These are phyloP conservation scores for slime mould (Dictyostelium discoideum) DNA, from an alignment of 78 protist genomes.

Conservation along the genomic window DNA sequence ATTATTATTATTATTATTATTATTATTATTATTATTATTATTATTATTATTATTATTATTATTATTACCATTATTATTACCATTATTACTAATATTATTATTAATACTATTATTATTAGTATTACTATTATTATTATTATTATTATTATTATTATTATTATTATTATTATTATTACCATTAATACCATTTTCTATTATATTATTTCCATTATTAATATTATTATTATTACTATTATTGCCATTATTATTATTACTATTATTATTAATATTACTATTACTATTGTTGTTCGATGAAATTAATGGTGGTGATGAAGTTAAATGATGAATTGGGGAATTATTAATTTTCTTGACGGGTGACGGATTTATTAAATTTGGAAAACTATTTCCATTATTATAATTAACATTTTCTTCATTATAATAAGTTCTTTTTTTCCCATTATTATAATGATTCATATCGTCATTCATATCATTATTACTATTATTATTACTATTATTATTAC, in stretches of 20 bases:
- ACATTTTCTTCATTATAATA: not conserved
- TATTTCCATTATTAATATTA: not conserved
- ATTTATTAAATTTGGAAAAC: not conserved
- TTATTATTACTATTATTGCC: not conserved
- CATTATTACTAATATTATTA: not conserved
- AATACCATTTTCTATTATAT: not conserved
- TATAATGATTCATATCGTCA: not conserved
- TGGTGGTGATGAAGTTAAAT: not conserved
- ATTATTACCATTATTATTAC: not conserved
- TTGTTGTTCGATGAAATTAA: not conserved
- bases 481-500: not conserved
- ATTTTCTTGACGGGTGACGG: not conserved
- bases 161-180: not conserved
- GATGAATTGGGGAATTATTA: not conserved
- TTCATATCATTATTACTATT: not conserved
- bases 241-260: not conserved
- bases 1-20: not conserved
- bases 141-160: not conserved
- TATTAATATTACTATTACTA: not conserved
- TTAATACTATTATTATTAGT: not conserved
- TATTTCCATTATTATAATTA: not conserved
- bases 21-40: not conserved
- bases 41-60: not conserved
- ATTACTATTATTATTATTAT: not conserved
- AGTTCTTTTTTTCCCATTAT: slow-evolving; percentile 2